phyloP scores from a whole-genome alignment of 345 rosid species.

The Boechera stricta region DNA sequence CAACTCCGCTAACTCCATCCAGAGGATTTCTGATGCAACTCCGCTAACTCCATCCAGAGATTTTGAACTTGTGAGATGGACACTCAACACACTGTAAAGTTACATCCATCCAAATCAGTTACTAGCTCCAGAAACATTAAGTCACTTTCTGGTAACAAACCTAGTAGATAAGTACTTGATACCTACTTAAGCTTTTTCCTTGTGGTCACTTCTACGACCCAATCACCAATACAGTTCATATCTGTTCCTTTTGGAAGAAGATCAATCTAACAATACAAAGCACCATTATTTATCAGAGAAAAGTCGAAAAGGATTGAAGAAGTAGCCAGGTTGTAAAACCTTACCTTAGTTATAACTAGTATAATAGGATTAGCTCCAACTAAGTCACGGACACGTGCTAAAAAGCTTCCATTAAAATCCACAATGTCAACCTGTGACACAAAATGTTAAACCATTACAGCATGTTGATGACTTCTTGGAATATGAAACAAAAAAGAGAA shows the following conservation, averaged over 20 bases:
- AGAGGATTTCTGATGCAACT: constrained; percentile 86
- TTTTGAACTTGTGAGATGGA: constrained; percentile 93
- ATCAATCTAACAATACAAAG: constrained; percentile 63
- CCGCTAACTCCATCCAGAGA: constrained; percentile 81
- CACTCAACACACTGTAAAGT: constrained; percentile 73
- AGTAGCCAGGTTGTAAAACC: background rate
- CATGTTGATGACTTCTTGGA: background rate
- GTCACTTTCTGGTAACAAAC: background rate
- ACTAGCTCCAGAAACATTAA: constrained; percentile 7
- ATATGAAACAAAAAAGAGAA: background rate
- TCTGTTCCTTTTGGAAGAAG: constrained; percentile 94
- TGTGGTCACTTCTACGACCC: constrained; percentile 86
- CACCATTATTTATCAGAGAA: constrained; percentile 16
- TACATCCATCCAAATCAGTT: constrained; percentile 15
- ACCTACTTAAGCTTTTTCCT: constrained; percentile 89
- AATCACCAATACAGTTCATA: constrained; percentile 93
- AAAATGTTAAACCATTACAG: background rate
- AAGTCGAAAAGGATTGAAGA: background rate
- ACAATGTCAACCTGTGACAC: constrained; percentile 84
- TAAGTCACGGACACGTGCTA: constrained; percentile 92
- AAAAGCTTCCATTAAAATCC: constrained; percentile 92
- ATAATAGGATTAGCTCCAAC: constrained; percentile 93
- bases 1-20: constrained; percentile 80
- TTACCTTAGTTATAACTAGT: constrained; percentile 88
- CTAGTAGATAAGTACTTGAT: background rate